phyloP scores from a whole-genome alignment of 75 land plant genomes.

The Sequoiadendron giganteum region DNA sequence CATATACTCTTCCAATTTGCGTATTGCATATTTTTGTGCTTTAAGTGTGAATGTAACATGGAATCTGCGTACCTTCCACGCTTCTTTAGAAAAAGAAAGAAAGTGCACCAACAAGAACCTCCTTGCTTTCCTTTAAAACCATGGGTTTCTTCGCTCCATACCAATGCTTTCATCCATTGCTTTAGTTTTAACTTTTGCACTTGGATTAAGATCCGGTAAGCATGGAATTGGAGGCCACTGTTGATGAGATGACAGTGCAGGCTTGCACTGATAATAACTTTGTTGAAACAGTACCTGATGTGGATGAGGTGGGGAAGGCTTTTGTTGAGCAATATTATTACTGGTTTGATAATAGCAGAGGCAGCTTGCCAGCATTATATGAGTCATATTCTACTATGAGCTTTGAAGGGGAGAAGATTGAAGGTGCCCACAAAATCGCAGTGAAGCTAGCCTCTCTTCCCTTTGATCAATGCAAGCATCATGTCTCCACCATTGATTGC shows the following conservation, averaged over 20 bases:
- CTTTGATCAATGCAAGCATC: slow-evolving; percentile 34
- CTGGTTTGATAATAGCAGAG: slow-evolving; percentile 21
- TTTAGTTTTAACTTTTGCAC: neutral
- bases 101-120: neutral
- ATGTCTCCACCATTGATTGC: slow-evolving; percentile 29
- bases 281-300: neutral
- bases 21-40: neutral
- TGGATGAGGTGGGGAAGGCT: slow-evolving; percentile 19
- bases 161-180: neutral
- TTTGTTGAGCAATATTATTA: slow-evolving; percentile 25
- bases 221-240: neutral
- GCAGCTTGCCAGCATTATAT: slow-evolving; percentile 15
- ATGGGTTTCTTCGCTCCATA: neutral
- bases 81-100: neutral
- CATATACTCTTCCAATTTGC: neutral
- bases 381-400: slow-evolving; percentile 27
- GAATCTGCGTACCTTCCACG: slow-evolving; percentile 5
- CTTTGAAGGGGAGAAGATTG: slow-evolving; percentile 31
- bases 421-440: slow-evolving; percentile 19
- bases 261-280: neutral
- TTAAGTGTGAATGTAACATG: neutral
- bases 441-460: slow-evolving; percentile 18
- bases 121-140: neutral
- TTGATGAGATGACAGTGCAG: slow-evolving; percentile 2
- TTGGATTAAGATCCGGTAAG: neutral